Conservation (phyloP, 2,329 filamentous ascomycete species). For the Samsoniella hepiali region DNA sequence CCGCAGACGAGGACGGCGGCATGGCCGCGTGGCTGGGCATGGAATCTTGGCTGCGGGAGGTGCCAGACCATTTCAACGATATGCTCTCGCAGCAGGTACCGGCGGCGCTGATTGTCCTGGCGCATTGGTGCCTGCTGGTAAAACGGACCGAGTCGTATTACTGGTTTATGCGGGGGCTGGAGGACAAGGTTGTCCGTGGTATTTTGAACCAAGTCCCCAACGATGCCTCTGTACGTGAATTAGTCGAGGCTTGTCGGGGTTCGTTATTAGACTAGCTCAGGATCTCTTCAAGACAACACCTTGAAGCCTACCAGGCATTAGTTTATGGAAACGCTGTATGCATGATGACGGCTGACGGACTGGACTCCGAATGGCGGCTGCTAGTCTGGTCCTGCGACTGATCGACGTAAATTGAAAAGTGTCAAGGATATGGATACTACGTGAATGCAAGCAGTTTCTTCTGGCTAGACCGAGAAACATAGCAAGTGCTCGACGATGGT, state of each 20-base stretch:
- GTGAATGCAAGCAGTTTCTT: no score
- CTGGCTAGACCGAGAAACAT: no score
- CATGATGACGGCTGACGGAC: no score
- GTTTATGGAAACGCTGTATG: neutral
- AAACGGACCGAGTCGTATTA: neutral
- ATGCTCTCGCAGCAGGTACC: neutral
- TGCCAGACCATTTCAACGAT: neutral
- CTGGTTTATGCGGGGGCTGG: constrained; percentile 1
- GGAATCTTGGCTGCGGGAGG: constrained; percentile 4
- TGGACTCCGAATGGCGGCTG: no score
- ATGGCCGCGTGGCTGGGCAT: constrained; percentile 1
- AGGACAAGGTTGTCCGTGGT: neutral
- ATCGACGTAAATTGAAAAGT: no score
- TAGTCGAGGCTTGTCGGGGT: neutral
- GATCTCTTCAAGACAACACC: neutral
- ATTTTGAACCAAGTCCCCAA: neutral
- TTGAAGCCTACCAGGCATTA: neutral
- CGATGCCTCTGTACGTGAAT: neutral
- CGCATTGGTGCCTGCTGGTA: constrained; percentile 2
- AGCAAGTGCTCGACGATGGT: no score
- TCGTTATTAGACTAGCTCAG: neutral
- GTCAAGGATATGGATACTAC: no score
- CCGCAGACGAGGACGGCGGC: neutral
- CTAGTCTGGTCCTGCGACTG: no score
- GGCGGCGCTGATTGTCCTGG: neutral